Evolutionary conservation across 148 eudicot genomes (phyloP).

Genomic region (Euryodendron excelsum): DNA sequence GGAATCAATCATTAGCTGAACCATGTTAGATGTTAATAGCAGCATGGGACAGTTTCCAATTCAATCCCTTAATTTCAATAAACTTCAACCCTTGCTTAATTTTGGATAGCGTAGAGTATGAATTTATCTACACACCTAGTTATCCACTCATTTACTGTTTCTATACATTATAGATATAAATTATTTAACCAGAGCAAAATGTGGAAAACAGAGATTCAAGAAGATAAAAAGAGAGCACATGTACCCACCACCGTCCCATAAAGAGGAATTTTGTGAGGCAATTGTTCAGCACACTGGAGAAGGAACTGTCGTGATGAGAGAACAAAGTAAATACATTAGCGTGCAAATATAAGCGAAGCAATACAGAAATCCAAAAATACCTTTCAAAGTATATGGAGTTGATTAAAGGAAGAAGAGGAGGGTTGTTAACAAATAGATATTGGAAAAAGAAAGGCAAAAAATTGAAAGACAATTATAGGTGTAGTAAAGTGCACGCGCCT

Average conservation of each 20-base stretch:
- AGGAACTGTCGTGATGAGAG: slow-evolving; percentile 51
- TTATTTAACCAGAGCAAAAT: neutral
- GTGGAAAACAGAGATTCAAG: neutral
- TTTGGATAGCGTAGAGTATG: neutral
- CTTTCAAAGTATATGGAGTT: too few relatives aligned
- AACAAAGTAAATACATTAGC: slow-evolving; percentile 13
- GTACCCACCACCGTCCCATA: slow-evolving; percentile 82
- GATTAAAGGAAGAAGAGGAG: too few relatives aligned
- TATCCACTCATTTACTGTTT: neutral
- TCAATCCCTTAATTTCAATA: neutral
- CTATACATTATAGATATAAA: neutral
- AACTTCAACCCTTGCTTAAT: too few relatives aligned
- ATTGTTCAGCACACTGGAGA: slow-evolving; percentile 84
- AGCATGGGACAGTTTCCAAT: neutral
- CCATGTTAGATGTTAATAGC: neutral
- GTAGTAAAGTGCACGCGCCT: too few relatives aligned
- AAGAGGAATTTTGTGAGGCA: slow-evolving; percentile 93
- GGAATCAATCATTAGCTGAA: neutral
- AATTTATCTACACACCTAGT: neutral
- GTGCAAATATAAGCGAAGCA: neutral
- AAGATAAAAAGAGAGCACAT: neutral
- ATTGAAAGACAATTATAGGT: too few relatives aligned
- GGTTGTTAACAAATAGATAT: too few relatives aligned
- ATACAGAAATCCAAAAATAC: slow-evolving; percentile 4
- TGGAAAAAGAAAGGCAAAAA: too few relatives aligned